A percentile compares a stretch with the other conserved stretches of the same genome.
Evolutionary conservation across 257 asterid species (phyloP).

Genomic region (Fraxinus pennsylvanica): DNA sequence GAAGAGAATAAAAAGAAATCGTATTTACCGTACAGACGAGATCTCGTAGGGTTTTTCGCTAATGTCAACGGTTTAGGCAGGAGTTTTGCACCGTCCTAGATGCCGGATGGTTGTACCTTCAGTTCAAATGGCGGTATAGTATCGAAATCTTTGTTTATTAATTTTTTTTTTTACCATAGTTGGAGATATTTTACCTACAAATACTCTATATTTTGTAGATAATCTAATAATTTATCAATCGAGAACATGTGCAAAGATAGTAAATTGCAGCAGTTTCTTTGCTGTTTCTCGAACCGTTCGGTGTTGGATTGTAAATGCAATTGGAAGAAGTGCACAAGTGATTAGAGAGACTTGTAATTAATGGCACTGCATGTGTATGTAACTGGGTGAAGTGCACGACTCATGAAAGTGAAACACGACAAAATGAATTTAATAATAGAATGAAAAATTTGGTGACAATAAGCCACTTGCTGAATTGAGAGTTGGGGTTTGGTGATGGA

Average conservation of each 20-base stretch:
- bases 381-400: not conserved
- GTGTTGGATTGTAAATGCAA: not conserved
- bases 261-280: not conserved
- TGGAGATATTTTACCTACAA: not conserved
- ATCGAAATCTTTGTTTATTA: not conserved
- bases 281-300: not conserved
- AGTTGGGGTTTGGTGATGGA: not conserved
- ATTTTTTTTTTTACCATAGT: not conserved
- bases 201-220: not conserved
- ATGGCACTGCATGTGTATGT: not conserved
- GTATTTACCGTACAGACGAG: conserved; percentile 73
- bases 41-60: conserved; percentile 67
- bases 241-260: not conserved
- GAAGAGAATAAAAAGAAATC: conserved; percentile 65
- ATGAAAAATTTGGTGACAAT: not conserved
- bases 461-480: conserved; percentile 8
- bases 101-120: conserved; percentile 17
- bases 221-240: not conserved
- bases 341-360: not conserved
- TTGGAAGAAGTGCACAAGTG: not conserved
- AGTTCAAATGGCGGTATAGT: conserved; percentile 21
- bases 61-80: conserved; percentile 49
- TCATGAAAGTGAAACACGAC: not conserved
- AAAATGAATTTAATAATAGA: not conserved
- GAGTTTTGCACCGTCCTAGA: conserved; percentile 40